Percentiles rank a stretch among this genome's conserved stretches.
Evolutionary conservation across 495 filamentous ascomycete genomes (phyloP).

Genomic region (Schizothecium vesticola): DNA sequence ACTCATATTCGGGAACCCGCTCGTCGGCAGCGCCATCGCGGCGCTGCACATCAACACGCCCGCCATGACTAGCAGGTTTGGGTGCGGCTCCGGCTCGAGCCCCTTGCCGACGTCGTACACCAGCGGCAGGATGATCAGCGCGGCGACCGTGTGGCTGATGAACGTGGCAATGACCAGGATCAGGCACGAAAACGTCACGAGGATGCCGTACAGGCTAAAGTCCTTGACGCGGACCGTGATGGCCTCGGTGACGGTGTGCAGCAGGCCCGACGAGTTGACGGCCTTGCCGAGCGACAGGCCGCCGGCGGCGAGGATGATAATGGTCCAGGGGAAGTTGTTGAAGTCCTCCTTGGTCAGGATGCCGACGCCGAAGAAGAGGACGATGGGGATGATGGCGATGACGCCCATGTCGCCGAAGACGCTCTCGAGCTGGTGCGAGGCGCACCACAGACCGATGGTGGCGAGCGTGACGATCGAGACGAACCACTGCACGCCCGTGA

Average conservation of each 20-base stretch:
- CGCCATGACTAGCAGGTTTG: constrained; percentile 90
- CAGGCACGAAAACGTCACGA: constrained; percentile 78
- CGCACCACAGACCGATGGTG: constrained; percentile 91
- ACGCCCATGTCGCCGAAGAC: constrained; percentile 98
- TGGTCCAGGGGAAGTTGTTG: constrained; percentile 99
- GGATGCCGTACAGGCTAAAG: constrained; percentile 78
- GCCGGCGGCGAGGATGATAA: constrained; percentile 96
- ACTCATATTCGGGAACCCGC: constrained; percentile 99
- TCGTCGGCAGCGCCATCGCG: constrained; percentile 87
- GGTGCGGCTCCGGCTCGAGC: constrained; percentile 77
- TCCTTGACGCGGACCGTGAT: constrained; percentile 72
- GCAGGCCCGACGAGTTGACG: constrained; percentile 86
- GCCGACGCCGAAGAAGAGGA: constrained; percentile 93
- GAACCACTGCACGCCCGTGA: constrained; percentile 89
- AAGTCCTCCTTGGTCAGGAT: constrained; percentile 99
- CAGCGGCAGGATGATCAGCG: constrained; percentile 88
- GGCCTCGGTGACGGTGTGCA: constrained; percentile 73
- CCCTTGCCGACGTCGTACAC: constrained; percentile 76
- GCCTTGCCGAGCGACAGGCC: constrained; percentile 91
- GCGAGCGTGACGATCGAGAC: constrained; percentile 76
- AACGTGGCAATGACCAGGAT: constrained; percentile 95
- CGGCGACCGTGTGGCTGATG: constrained; percentile 95
- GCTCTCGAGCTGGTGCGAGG: constrained; percentile 77
- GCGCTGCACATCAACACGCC: constrained; percentile 60
- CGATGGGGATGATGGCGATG: constrained; percentile 91